Conservation (phyloP, 208 protist genomes). For the Acanthamoeba healyi region DNA sequence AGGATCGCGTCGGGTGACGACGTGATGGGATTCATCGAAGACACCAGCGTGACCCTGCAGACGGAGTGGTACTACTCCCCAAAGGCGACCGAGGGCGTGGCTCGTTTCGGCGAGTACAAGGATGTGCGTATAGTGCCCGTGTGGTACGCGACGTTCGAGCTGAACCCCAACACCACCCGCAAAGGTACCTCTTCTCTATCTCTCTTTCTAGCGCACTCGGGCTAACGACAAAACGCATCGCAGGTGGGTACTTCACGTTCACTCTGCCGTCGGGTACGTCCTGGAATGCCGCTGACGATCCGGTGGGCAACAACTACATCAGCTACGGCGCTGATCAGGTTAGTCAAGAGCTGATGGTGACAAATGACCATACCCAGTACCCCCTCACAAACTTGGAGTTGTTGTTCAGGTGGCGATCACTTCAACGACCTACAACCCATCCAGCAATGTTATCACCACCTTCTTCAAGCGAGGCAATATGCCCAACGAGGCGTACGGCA, state of each 20-base stretch:
- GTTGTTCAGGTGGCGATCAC: conserved; percentile 11
- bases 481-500: conserved; percentile 71
- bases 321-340: conserved; percentile 23
- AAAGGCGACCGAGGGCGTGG: conserved; percentile 7
- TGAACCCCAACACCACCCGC: conserved; percentile 68
- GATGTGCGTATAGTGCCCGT: conserved; percentile 17
- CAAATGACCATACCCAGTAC: no score
- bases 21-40: conserved; percentile 68
- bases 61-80: conserved; percentile 66
- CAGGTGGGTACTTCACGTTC: background rate
- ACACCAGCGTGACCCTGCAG: conserved; percentile 3
- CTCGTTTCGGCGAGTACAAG: conserved; percentile 24
- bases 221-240: no score
- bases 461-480: conserved; percentile 42
- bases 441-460: background rate
- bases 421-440: background rate
- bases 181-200: conserved; percentile 6
- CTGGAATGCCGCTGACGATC: background rate
- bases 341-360: background rate
- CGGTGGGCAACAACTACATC: background rate
- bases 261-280: background rate
- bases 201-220: no score
- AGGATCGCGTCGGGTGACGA: conserved; percentile 69
- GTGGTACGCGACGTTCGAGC: conserved; percentile 64
- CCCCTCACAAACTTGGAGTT: no score